phyloP scores from a whole-genome alignment of 768 basidiomycete species.

The Hypholoma fasciculare region DNA sequence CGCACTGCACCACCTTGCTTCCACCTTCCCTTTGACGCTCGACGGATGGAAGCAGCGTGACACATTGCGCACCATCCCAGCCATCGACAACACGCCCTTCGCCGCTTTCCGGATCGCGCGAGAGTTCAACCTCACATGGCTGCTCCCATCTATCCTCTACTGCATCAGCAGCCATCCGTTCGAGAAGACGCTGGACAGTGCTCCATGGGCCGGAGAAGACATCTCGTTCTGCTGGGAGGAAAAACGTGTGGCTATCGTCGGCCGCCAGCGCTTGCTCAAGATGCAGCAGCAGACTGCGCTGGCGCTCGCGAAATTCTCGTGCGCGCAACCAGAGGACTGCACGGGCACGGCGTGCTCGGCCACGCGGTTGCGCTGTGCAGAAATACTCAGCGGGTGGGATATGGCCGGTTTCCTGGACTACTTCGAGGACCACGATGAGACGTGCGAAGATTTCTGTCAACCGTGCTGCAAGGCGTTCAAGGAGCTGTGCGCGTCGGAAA shows the following conservation, averaged over 20 bases:
- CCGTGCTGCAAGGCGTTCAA: slow-evolving; percentile 19
- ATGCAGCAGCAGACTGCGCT: slow-evolving; percentile 20
- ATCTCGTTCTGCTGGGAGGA: slow-evolving; percentile 25
- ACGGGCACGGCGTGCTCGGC: slow-evolving; percentile 14
- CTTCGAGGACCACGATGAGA: slow-evolving; percentile 25
- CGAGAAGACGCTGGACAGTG: slow-evolving; percentile 35
- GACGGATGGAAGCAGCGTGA: slow-evolving; percentile 33
- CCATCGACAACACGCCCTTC: slow-evolving; percentile 39
- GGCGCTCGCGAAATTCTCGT: slow-evolving; percentile 10
- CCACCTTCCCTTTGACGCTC: slow-evolving; percentile 36
- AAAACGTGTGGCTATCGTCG: slow-evolving; percentile 27
- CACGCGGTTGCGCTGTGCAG: slow-evolving; percentile 22
- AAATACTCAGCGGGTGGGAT: slow-evolving; percentile 27
- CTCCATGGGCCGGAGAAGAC: slow-evolving; percentile 25
- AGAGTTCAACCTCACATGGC: slow-evolving; percentile 34
- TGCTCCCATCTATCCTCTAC: slow-evolving; percentile 36
- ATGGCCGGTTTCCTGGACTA: slow-evolving; percentile 33
- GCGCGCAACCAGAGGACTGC: slow-evolving; percentile 8
- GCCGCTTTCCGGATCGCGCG: slow-evolving; percentile 32
- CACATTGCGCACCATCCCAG: slow-evolving; percentile 33
- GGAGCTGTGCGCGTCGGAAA: slow-evolving; percentile 16
- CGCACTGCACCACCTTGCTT: slow-evolving; percentile 32
- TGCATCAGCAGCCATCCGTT: slow-evolving; percentile 37
- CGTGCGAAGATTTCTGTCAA: slow-evolving; percentile 25
- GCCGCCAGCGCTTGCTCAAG: slow-evolving; percentile 25